Evolutionary conservation across 148 eudicot genomes (phyloP).

Genomic region (Arctostaphylos glauca): DNA sequence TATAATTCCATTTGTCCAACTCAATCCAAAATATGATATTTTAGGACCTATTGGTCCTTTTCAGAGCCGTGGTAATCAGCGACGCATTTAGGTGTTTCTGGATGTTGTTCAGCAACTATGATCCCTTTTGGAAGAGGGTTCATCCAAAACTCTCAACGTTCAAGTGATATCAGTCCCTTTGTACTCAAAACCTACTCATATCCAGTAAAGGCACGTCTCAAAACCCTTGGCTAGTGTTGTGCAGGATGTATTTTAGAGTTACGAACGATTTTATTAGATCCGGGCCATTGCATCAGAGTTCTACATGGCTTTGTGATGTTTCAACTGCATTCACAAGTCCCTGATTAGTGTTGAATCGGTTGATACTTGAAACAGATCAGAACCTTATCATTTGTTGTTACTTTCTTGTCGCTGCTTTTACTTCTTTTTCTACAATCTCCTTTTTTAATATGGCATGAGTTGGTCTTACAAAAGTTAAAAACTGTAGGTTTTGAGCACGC

Average conservation of each 20-base stretch:
- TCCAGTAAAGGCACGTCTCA: not conserved
- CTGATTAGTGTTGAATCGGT: not conserved
- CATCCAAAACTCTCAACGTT: not conserved
- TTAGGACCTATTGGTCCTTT: not conserved
- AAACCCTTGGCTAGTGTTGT: not conserved
- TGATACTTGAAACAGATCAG: not conserved
- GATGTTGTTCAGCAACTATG: not conserved
- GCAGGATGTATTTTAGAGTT: not conserved
- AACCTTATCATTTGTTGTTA: not conserved
- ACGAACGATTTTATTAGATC: not conserved
- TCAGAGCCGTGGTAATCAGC: not conserved
- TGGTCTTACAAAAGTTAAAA: constrained; percentile 6
- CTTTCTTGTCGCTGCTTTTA: not conserved
- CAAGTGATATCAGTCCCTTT: not conserved
- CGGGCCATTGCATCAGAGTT: not conserved
- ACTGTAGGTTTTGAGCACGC: constrained; percentile 93
- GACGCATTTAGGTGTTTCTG: not conserved
- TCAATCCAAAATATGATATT: not conserved
- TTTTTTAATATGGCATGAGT: not conserved
- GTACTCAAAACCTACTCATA: not conserved
- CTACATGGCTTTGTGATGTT: not conserved
- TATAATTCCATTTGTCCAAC: not conserved
- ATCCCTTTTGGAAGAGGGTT: not conserved
- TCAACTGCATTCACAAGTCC: not conserved
- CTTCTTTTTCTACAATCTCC: not conserved